Evolutionary conservation across 148 eudicot genomes (phyloP).

Genomic region (Vaccinium darrowii): DNA sequence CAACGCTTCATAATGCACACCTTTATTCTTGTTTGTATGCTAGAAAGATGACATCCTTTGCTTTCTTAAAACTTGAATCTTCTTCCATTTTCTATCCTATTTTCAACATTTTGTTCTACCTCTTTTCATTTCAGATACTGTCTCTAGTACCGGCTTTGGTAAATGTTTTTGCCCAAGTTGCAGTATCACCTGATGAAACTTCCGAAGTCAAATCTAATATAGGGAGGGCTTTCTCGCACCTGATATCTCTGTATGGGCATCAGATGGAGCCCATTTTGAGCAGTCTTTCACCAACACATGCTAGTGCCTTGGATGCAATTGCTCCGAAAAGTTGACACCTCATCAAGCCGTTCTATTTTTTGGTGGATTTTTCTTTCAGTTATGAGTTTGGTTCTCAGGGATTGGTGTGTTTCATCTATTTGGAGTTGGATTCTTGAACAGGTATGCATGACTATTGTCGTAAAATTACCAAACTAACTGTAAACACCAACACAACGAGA

Average conservation of each 20-base stretch:
- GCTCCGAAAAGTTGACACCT: slow-evolving; percentile 63
- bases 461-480: neutral
- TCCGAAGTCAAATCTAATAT: slow-evolving; percentile 73
- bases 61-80: neutral
- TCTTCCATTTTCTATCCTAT: neutral
- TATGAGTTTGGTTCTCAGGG: neutral
- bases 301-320: slow-evolving; percentile 81
- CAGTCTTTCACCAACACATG: slow-evolving; percentile 77
- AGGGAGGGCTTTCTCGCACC: slow-evolving; percentile 87
- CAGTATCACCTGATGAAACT: slow-evolving; percentile 71
- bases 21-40: neutral
- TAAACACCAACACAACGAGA: neutral
- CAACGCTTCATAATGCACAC: neutral
- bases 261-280: slow-evolving; percentile 88
- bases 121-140: slow-evolving; percentile 43
- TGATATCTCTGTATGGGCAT: slow-evolving; percentile 81
- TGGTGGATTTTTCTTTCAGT: neutral
- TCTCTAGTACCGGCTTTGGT: slow-evolving; percentile 80
- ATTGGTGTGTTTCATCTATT: neutral
- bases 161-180: slow-evolving; percentile 81
- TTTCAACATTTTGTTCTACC: neutral
- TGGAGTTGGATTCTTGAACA: slow-evolving; percentile 10
- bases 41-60: neutral
- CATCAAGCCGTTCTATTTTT: neutral
- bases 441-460: neutral